Base-by-base conservation (phyloP, 2,329 filamentous ascomycete genomes). In the Stachybotrys echinatus region DNA sequence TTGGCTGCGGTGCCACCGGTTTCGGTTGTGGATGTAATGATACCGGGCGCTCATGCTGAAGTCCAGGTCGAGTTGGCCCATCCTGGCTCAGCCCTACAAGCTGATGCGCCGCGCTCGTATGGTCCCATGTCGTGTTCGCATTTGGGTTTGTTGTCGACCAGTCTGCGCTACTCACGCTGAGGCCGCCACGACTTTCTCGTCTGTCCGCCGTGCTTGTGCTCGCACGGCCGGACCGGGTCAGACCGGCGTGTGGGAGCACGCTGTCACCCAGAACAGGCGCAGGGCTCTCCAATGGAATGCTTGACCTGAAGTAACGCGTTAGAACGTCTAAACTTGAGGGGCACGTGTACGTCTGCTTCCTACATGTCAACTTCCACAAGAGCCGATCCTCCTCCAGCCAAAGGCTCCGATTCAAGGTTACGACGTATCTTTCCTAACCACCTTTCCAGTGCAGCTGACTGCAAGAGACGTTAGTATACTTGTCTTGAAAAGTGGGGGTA, bases 361-460 rank as follows among this genome's bases (percentile, higher is more conserved):
- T 39, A 61, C 60, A 50, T 56, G 18, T 61, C 57, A 23, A 50
- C 48, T 2, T 45, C 52, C 52, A 54, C 2, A 51, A 51, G 45
- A 61, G 58, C 14, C 60, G 61, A 60, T 61, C 63, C 46, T 55
- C 54, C 47, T 61, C 14, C 27, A 34, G 27, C 27, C n/a, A n/a
- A n/a, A n/a, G 57, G 40, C 63, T 57, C 21, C 58, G 55, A 2
- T 57, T 52, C 42, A 62, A 61, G 18, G n/a, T 53, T 67, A 47
- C 62, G 63, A 20, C 65, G 66, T 20, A 72, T 61, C 54, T 71
- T 72, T 48, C 55, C 60, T 12, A 72, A 45, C 69, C 69, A 72
- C 39, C 66, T 59, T 40, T 70, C 68, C 8, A 69, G 66, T 1
- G 69, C 71, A 7, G 57, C 61, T n/a, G 65, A 65, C 68, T 71